phyloP scores from a whole-genome alignment of 805 yeast genomes.

The Ogataea thermomethanolica region DNA sequence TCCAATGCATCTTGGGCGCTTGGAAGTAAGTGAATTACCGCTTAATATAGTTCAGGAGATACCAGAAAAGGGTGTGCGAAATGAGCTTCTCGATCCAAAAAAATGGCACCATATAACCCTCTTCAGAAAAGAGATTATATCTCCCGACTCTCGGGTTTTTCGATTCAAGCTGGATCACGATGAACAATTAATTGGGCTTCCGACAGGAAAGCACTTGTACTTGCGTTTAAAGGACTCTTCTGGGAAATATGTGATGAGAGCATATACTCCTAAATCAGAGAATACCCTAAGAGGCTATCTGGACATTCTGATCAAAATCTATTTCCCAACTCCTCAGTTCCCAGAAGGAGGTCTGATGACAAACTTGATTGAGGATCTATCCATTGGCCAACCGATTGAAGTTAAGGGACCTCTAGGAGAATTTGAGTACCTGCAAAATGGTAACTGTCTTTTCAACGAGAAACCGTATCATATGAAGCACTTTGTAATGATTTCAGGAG shows the following conservation, averaged over 20 bases:
- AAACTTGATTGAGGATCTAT: constrained; percentile 24
- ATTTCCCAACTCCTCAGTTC: constrained; percentile 28
- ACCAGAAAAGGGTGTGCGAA: neutral
- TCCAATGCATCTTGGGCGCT: constrained; percentile 27
- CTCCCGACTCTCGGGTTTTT: constrained; percentile 32
- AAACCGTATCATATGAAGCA: constrained; percentile 16
- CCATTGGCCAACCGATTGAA: constrained; percentile 25
- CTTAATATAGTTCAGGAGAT: neutral
- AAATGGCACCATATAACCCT: constrained; percentile 28
- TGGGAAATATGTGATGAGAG: constrained; percentile 31
- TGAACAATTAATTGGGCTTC: constrained; percentile 32
- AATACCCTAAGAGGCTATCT: constrained; percentile 28
- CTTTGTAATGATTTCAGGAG: constrained; percentile 51
- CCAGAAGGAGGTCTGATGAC: constrained; percentile 35
- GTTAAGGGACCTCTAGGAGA: constrained; percentile 33
- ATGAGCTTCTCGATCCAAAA: constrained; percentile 29
- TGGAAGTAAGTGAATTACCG: constrained; percentile 6
- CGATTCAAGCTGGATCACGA: constrained; percentile 29
- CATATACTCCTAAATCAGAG: constrained; percentile 34
- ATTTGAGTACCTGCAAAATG: constrained; percentile 26
- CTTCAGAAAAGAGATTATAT: constrained; percentile 22
- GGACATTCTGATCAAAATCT: constrained; percentile 32
- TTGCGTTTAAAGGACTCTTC: constrained; percentile 25
- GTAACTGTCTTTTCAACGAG: constrained; percentile 11
- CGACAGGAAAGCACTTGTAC: constrained; percentile 34